A percentile compares a stretch with the other conserved stretches of the same genome.
These are phyloP conservation scores for Dispira simplex DNA, from an alignment of 192 early-diverging fungal genomes.

Conservation along the genomic window DNA sequence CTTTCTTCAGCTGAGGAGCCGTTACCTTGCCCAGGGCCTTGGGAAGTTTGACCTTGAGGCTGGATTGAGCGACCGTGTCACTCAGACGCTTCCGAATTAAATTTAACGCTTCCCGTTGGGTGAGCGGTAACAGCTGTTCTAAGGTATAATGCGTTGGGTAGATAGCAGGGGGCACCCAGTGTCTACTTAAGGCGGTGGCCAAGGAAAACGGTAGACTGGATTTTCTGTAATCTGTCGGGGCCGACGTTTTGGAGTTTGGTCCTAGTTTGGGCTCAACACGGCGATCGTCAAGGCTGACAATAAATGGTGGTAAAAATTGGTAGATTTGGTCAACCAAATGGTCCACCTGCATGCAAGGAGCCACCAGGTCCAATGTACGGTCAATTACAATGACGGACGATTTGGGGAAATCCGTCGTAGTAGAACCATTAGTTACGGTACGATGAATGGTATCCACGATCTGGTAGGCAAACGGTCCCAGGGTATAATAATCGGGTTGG, in stretches of 20 bases:
- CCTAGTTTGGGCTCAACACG: background rate
- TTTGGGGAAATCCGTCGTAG: too few species aligned
- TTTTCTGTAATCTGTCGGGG: too few species aligned
- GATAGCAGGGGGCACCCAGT: too few species aligned
- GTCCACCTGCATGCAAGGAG: background rate
- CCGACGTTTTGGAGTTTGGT: too few species aligned
- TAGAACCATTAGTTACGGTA: too few species aligned
- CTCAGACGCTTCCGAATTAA: background rate
- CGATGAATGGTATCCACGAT: too few species aligned
- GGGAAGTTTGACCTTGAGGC: slow-evolving; percentile 2
- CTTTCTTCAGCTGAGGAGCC: slow-evolving; percentile 1
- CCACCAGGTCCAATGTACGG: slow-evolving; percentile 1
- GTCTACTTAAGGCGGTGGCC: too few species aligned
- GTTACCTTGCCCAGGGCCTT: slow-evolving; percentile 1
- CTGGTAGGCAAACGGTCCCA: too few species aligned
- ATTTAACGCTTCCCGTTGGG: slow-evolving; percentile 1
- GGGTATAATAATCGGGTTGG: too few species aligned
- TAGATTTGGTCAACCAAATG: background rate
- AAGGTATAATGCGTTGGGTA: background rate
- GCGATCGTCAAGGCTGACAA: background rate
- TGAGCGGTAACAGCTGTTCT: background rate
- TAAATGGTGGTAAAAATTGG: background rate
- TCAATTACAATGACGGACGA: background rate
- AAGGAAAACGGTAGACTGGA: too few species aligned
- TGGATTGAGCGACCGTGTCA: background rate